A percentile compares a stretch with the other conserved stretches of the same genome.
These are phyloP conservation scores for Zopfia rhizophila DNA, from an alignment of 2,329 filamentous ascomycete species.

Conservation along the genomic window DNA sequence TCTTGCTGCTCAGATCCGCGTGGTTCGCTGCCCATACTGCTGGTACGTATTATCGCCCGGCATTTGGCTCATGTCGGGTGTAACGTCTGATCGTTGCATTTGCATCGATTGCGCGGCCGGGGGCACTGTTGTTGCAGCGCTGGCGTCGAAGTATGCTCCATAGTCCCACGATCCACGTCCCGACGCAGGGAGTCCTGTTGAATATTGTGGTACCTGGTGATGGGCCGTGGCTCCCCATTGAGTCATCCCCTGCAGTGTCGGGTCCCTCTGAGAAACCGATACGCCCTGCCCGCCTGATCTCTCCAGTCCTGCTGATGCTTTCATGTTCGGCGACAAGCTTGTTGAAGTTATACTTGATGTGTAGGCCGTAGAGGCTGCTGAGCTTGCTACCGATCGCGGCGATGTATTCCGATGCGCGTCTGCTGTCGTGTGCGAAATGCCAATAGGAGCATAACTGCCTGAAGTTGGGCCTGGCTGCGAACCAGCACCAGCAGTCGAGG, in stretches of 20 bases:
- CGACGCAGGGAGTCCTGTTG: slow-evolving; percentile 39
- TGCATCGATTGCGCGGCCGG: slow-evolving; percentile 43
- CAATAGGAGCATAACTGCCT: slow-evolving; percentile 50
- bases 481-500: slow-evolving; percentile 68
- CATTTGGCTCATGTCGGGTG: slow-evolving; percentile 41
- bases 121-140: slow-evolving; percentile 37
- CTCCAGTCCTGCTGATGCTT: slow-evolving; percentile 51
- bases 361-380: slow-evolving; percentile 57
- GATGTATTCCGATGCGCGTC: slow-evolving; percentile 60
- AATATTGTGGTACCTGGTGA: slow-evolving; percentile 48
- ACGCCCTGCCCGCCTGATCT: slow-evolving; percentile 50
- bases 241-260: slow-evolving; percentile 47
- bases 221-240: slow-evolving; percentile 41
- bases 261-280: slow-evolving; percentile 45
- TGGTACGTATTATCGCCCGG: slow-evolving; percentile 45
- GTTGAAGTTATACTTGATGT: slow-evolving; percentile 54
- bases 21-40: slow-evolving; percentile 50
- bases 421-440: slow-evolving; percentile 59
- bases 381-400: slow-evolving; percentile 59
- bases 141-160: slow-evolving; percentile 40
- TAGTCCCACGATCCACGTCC: slow-evolving; percentile 51
- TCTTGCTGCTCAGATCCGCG: slow-evolving; percentile 42
- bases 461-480: slow-evolving; percentile 52
- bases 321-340: slow-evolving; percentile 57
- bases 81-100: slow-evolving; percentile 45